These are phyloP conservation scores for Alternaria metachromatica DNA, from an alignment of 2,329 filamentous ascomycete species.

Conservation along the genomic window DNA sequence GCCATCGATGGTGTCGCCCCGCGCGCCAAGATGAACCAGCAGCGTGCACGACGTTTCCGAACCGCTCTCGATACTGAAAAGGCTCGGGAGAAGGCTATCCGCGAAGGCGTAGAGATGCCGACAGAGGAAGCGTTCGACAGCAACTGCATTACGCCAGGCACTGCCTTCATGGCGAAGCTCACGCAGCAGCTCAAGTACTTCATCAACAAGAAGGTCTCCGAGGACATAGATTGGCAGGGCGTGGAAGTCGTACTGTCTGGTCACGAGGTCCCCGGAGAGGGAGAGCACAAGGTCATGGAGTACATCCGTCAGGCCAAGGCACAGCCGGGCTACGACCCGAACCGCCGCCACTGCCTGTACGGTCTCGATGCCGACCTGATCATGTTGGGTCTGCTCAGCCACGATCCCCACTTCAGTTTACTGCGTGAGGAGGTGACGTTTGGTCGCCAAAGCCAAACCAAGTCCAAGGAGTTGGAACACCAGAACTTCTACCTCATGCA, in stretches of 20 bases:
- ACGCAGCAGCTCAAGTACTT: constrained; percentile 96
- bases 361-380: constrained; percentile 97
- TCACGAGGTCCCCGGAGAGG: constrained; percentile 96
- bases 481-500: constrained; percentile 99
- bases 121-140: constrained; percentile 97
- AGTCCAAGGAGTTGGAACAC: constrained; percentile 95
- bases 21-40: constrained; percentile 99
- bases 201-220: constrained; percentile 97
- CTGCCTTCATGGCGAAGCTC: constrained; percentile 96
- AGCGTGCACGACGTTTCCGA: constrained; percentile 91
- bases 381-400: constrained; percentile 95
- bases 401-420: constrained; percentile 97
- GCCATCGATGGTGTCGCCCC: constrained; percentile 97
- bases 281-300: constrained; percentile 99
- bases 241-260: constrained; percentile 96
- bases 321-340: constrained; percentile 89
- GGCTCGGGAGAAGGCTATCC: constrained; percentile 89
- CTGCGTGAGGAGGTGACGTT: constrained; percentile 98
- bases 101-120: constrained; percentile 88
- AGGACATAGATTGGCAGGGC: constrained; percentile 96
- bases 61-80: constrained; percentile 90
- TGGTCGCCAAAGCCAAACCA: constrained; percentile 82
- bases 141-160: constrained; percentile 98
- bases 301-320: constrained; percentile 98
- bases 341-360: constrained; percentile 95